Percentiles rank a stretch among this genome's conserved stretches.
Evolutionary conservation across 2,329 filamentous ascomycete species (phyloP).

Genomic region (Penicillium sp.): DNA sequence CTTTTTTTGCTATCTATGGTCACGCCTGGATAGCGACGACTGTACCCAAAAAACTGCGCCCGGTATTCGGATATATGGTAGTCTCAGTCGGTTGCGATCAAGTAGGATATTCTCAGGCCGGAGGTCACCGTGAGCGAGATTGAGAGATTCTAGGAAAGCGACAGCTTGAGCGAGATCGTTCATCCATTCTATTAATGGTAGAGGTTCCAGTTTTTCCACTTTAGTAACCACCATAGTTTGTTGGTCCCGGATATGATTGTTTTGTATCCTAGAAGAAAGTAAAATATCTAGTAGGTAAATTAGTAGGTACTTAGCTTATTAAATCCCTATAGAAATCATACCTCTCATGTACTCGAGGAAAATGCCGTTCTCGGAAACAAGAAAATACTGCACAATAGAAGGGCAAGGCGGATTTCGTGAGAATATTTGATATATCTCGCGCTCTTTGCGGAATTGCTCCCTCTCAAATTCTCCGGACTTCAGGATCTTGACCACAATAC

Average conservation of each 20-base stretch:
- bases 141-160: slow-evolving; percentile 31
- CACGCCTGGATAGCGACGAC: no score
- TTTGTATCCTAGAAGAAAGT: slow-evolving; percentile 17
- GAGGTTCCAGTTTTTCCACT: slow-evolving; percentile 27
- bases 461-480: slow-evolving; percentile 24
- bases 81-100: slow-evolving; percentile 27
- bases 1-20: no score
- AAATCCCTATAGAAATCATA: slow-evolving; percentile 8
- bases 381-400: slow-evolving; percentile 26
- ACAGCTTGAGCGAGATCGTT: slow-evolving; percentile 30
- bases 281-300: slow-evolving; percentile 16
- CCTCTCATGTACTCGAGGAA: slow-evolving; percentile 27
- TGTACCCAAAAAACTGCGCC: no score
- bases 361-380: slow-evolving; percentile 18
- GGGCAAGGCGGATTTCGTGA: slow-evolving; percentile 21
- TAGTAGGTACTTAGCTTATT: slow-evolving; percentile 3
- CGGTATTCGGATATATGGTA: slow-evolving; percentile 7
- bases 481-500: slow-evolving; percentile 29
- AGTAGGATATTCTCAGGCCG: slow-evolving; percentile 31
- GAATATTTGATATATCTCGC: slow-evolving; percentile 24
- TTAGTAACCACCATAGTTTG: slow-evolving; percentile 21
- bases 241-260: slow-evolving; percentile 21
- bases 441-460: slow-evolving; percentile 26
- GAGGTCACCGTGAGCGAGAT: slow-evolving; percentile 32
- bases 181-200: slow-evolving; percentile 32